Evolutionary conservation across 352 stramenopile genomes (phyloP).

Genomic region (Globisporangium spiculum): DNA sequence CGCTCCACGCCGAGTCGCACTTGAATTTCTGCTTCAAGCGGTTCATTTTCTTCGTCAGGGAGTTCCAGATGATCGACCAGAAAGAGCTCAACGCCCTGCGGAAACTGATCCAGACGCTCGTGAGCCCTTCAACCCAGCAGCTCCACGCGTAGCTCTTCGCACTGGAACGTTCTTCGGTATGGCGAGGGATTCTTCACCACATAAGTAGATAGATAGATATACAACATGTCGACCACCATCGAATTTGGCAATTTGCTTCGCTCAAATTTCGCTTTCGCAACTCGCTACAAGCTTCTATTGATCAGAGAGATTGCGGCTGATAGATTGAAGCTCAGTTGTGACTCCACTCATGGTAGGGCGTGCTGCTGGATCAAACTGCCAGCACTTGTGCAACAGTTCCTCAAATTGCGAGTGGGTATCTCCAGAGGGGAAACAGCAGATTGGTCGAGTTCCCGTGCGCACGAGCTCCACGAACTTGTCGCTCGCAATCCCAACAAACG

Average conservation of each 20-base stretch:
- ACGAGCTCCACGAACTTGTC: constrained; percentile 31
- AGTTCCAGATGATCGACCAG: constrained; percentile 92
- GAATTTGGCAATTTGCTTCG: not conserved
- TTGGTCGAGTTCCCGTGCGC: constrained; percentile 21
- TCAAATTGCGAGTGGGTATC: constrained; percentile 14
- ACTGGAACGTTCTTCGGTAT: not conserved
- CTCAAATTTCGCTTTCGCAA: not conserved
- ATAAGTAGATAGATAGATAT: not conserved
- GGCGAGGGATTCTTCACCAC: not conserved
- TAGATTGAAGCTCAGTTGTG: not conserved
- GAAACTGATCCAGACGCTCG: constrained; percentile 83
- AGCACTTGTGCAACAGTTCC: constrained; percentile 28
- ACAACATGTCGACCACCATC: not conserved
- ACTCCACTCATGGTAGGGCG: constrained; percentile 27
- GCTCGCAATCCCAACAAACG: constrained; percentile 27
- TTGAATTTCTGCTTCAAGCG: constrained; percentile 98
- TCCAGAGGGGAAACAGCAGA: constrained; percentile 3
- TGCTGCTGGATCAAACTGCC: constrained; percentile 25
- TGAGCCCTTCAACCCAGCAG: not conserved
- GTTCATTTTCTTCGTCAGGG: constrained; percentile 95
- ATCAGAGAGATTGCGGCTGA: not conserved
- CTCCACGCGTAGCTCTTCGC: not conserved
- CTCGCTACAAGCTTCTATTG: not conserved
- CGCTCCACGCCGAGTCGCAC: constrained; percentile 90
- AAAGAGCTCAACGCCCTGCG: constrained; percentile 94